These are phyloP conservation scores for Theobroma cacao DNA, from an alignment of 345 rosid species.

Conservation along the genomic window DNA sequence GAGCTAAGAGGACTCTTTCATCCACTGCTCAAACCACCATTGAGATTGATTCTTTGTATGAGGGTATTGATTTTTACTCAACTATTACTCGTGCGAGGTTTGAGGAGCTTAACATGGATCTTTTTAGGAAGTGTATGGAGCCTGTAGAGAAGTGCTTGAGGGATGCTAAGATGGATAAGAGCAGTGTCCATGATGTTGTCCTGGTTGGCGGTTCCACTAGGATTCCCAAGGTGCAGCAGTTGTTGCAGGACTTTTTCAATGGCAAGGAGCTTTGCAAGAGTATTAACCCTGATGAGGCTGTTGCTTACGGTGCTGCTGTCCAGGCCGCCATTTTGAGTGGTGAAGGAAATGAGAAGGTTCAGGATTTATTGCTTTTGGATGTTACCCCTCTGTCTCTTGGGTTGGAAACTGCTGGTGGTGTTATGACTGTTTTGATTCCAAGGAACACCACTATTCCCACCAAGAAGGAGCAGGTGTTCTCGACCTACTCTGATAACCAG, in stretches of 20 bases:
- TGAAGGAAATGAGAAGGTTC: conserved; percentile 17
- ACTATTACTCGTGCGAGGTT: conserved; percentile 49
- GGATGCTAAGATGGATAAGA: conserved; percentile 63
- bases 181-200: conserved; percentile 45
- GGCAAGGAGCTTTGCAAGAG: conserved; percentile 20
- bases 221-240: conserved; percentile 57
- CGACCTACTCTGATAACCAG: conserved; percentile 71
- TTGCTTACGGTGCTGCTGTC: conserved; percentile 21
- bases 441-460: conserved; percentile 81
- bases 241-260: conserved; percentile 19
- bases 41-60: conserved; percentile 60
- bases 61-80: conserved; percentile 53
- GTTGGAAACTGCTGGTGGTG: conserved; percentile 74
- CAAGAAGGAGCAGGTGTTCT: conserved; percentile 74
- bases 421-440: conserved; percentile 68
- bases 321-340: conserved; percentile 27
- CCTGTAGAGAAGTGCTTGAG: conserved; percentile 54
- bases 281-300: conserved; percentile 19
- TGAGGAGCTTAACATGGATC: conserved; percentile 52
- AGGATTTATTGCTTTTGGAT: conserved; percentile 11
- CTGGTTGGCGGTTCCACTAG: conserved; percentile 57
- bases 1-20: conserved; percentile 69
- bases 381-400: conserved; percentile 64
- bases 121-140: conserved; percentile 52
- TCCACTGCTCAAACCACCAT: conserved; percentile 68